phyloP scores from a whole-genome alignment of 208 protist species.

The Trypanosomatidae sp. region DNA sequence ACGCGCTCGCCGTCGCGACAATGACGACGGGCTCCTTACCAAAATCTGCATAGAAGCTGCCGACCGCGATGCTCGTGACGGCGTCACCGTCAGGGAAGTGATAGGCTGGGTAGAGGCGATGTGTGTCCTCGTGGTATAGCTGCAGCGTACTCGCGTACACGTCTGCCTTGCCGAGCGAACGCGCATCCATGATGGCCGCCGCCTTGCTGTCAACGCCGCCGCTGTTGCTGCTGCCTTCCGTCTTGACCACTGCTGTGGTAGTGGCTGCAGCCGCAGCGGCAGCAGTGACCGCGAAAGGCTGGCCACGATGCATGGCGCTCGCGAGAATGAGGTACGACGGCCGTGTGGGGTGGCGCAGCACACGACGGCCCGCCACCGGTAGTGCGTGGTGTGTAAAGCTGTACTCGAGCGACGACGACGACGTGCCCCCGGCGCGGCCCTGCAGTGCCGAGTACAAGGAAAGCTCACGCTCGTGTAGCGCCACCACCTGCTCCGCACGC shows the following conservation, averaged over 20 bases:
- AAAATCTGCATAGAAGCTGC: constrained; percentile 61
- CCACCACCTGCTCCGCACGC: constrained; percentile 47
- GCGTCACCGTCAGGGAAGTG: constrained; percentile 55
- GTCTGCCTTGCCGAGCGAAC: constrained; percentile 40
- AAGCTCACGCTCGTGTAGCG: constrained; percentile 34
- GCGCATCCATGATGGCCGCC: too few relatives aligned
- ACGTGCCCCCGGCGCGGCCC: constrained; percentile 3
- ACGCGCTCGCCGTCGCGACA: constrained; percentile 28
- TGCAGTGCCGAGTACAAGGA: constrained; percentile 33
- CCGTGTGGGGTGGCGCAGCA: constrained; percentile 63
- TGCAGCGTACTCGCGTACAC: constrained; percentile 60
- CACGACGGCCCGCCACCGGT: constrained; percentile 39
- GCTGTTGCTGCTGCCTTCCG: constrained; percentile 13
- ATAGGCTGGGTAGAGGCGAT: constrained; percentile 36
- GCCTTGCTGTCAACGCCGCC: constrained; percentile 18
- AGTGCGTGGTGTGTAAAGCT: constrained; percentile 45
- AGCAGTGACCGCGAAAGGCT: too few relatives aligned
- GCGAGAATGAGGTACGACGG: constrained; percentile 34
- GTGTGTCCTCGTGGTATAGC: constrained; percentile 45
- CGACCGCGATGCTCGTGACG: constrained; percentile 33
- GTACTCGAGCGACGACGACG: constrained; percentile 32
- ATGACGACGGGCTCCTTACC: constrained; percentile 62
- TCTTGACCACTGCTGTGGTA: too few relatives aligned
- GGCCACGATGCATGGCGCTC: constrained; percentile 55
- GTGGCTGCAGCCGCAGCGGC: too few relatives aligned